These are phyloP conservation scores for Ilyonectria sp. DNA, from an alignment of 2,329 filamentous ascomycete genomes.

Conservation along the genomic window DNA sequence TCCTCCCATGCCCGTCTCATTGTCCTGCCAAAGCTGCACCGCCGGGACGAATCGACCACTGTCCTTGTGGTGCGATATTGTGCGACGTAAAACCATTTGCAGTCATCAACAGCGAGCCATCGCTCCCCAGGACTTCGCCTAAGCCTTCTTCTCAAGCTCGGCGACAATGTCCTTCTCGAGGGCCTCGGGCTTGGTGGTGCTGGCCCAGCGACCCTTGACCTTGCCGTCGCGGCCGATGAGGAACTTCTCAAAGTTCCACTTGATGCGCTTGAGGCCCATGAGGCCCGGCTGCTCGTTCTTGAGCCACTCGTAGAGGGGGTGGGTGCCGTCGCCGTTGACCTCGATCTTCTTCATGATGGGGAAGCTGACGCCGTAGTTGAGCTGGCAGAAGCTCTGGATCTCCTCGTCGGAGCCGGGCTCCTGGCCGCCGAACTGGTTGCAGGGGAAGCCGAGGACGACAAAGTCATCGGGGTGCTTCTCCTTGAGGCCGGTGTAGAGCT, in stretches of 20 bases:
- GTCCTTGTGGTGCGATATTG: background rate
- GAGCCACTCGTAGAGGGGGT: constrained; percentile 85
- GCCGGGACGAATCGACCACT: background rate
- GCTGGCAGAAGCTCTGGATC: constrained; percentile 87
- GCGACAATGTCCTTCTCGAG: constrained; percentile 83
- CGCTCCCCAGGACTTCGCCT: background rate
- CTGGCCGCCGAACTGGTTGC: constrained; percentile 96
- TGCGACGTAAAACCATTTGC: background rate
- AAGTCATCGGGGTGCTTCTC: constrained; percentile 82
- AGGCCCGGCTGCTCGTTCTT: constrained; percentile 83
- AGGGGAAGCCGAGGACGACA: constrained; percentile 93
- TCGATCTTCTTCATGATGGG: constrained; percentile 93
- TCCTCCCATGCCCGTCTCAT: background rate
- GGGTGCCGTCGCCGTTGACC: constrained; percentile 89
- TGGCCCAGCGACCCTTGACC: constrained; percentile 90
- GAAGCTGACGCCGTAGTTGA: constrained; percentile 94
- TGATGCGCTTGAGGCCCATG: constrained; percentile 89
- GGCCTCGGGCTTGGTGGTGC: constrained; percentile 86
- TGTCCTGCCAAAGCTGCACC: background rate
- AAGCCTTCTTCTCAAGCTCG: constrained; percentile 66
- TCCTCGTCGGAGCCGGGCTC: constrained; percentile 88
- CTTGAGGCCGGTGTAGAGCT: constrained; percentile 85
- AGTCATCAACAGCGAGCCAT: background rate
- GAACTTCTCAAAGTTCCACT: constrained; percentile 99
- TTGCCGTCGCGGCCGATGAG: constrained; percentile 87